Evolutionary conservation across 2,329 filamentous ascomycete species (phyloP), one percentile per base, ranked within the genome.

Genomic region (Rhynchosporium agropyri): DNA sequence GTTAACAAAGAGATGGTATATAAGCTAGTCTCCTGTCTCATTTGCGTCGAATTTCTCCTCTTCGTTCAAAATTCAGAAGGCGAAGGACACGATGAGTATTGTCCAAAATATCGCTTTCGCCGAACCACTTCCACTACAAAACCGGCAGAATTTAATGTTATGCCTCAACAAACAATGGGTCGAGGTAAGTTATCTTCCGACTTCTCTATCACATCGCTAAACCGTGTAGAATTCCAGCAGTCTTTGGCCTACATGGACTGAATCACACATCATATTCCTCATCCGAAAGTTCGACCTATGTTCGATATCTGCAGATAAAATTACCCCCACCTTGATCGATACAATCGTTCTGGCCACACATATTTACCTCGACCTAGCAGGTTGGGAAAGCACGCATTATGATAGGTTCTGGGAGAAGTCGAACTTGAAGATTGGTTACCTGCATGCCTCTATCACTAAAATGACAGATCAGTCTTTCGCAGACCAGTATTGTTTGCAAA

Each of bases 321-420:
- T 42, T n/a, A 29, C 5, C 51, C 51, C 40, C 10, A 10, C 38
- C n/a, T 54, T 33, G 15, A 40, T 54, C 51, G 36, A 42, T 10
- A 9, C 20, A 9, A 54, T 40, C 6, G 3, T 40, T 4, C 8
- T 26, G 1, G 50, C 33, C 3, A 54, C 33, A 6, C 10, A 3
- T 9, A 9, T 50, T 4, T 33, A 60, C 29, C 13, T 60, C 36
- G 40, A 60, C 15, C 36, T 28, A 20, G n/a, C 2, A 15, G 57
- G 57, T 20, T 51, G 46, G 57, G 20, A 43, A 0, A 31, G 7
- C 9, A 51, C n/a, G 8, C 45, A 50, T n/a, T 31, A 28, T 8
- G 31, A 59, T 1, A 50, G 40, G 31, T 26, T 59, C 12, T 59
- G 57, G 46, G 26, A 59, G 45, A 59, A 50, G 12, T 8, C 40